Evolutionary conservation across 2,329 filamentous ascomycete species (phyloP).

Genomic region (Aspergillus alliaceus): DNA sequence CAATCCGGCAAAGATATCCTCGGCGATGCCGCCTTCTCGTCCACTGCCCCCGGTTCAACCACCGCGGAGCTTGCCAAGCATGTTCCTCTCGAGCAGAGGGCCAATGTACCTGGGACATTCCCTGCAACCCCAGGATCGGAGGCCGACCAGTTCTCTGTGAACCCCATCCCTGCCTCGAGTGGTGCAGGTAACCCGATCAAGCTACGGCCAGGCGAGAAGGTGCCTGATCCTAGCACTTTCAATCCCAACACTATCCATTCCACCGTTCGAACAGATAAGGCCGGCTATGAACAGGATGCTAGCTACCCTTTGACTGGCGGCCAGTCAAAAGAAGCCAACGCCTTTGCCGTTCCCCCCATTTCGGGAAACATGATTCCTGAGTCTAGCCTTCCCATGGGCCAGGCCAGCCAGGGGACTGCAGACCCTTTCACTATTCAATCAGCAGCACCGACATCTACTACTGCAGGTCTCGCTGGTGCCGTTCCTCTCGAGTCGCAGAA

Average conservation of each 20-base stretch:
- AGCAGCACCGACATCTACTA: conserved; percentile 49
- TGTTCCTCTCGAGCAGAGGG: conserved; percentile 61
- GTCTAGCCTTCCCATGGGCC: conserved; percentile 72
- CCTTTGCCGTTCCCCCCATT: conserved; percentile 55
- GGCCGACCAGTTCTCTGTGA: conserved; percentile 48
- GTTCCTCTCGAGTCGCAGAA: conserved; percentile 45
- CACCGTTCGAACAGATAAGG: conserved; percentile 68
- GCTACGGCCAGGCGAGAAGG: conserved; percentile 75
- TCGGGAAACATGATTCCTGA: conserved; percentile 73
- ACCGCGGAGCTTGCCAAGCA: conserved; percentile 68
- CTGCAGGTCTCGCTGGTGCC: conserved; percentile 44
- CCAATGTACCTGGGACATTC: conserved; percentile 63
- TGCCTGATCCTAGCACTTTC: conserved; percentile 67
- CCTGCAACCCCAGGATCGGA: conserved; percentile 67
- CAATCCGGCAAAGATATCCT: conserved; percentile 24
- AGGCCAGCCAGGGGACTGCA: conserved; percentile 37
- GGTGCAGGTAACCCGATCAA: conserved; percentile 74
- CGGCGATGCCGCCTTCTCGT: conserved; percentile 57
- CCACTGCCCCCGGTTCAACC: conserved; percentile 66
- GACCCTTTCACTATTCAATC: conserved; percentile 57
- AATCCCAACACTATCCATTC: conserved; percentile 70
- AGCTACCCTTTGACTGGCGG: conserved; percentile 46
- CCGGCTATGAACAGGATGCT: conserved; percentile 79
- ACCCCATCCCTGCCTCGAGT: conserved; percentile 59
- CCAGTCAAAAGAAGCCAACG: conserved; percentile 32